phyloP scores from a whole-genome alignment of 345 rosid species.

The Raphanus raphanistrum region DNA sequence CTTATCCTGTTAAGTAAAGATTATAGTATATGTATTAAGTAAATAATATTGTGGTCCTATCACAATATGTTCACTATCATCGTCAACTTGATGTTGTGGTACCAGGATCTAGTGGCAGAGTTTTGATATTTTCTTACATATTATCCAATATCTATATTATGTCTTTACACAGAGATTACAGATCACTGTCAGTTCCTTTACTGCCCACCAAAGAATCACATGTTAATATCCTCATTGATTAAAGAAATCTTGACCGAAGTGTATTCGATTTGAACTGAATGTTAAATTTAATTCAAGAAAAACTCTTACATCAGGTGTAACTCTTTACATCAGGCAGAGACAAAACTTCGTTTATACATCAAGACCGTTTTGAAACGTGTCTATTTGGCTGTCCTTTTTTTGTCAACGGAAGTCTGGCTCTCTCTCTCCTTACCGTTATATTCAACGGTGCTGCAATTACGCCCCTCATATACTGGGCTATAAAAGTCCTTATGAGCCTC shows the following conservation, averaged over 20 bases:
- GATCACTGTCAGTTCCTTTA: neutral
- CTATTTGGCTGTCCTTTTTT: neutral
- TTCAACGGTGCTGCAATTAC: neutral
- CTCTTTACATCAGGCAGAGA: too few species aligned
- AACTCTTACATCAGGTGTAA: too few species aligned
- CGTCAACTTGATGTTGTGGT: slow-evolving; percentile 26
- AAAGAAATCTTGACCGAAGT: too few species aligned
- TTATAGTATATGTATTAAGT: neutral
- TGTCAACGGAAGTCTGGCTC: slow-evolving; percentile 22
- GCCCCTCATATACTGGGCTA: neutral
- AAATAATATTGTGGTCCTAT: slow-evolving; percentile 9
- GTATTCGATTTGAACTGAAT: too few species aligned
- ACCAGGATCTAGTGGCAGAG: slow-evolving; percentile 17
- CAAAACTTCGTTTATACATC: neutral
- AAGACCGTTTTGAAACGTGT: neutral
- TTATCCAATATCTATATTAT: neutral
- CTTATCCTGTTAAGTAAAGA: neutral
- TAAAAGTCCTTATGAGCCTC: neutral
- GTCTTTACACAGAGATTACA: neutral
- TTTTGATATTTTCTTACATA: neutral
- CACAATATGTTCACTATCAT: slow-evolving; percentile 1
- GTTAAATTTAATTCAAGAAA: too few species aligned
- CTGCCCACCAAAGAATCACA: neutral
- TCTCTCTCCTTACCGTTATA: too few species aligned
- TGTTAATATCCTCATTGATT: neutral